Evolutionary conservation across 805 yeast species (phyloP), one percentile per base, ranked within the genome.

Genomic region (Suhomyces pyralidae): DNA sequence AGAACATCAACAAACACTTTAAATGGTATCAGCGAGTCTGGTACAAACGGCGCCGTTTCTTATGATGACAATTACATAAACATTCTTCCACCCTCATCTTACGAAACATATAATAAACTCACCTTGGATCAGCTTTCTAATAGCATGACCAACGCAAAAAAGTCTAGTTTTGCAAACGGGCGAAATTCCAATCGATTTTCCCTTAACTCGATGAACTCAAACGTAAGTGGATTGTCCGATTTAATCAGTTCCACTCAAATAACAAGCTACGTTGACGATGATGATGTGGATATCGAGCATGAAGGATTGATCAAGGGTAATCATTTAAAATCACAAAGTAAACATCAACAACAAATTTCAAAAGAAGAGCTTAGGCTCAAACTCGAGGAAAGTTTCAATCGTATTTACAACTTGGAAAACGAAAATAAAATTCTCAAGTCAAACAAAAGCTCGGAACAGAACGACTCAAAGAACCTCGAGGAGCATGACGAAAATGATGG

Each of bases 161-260:
- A 51, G 24, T 42, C 47, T 45, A 45, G 51, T 22, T 36, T 53
- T 19, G 46, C 51, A 25, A 58, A 50, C 40, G 45, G 51, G 22
- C 44, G 57, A 25, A 61, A 58, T 34, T 51, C 64, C 7, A 59
- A 55, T 30, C 79, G 85, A 45, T 83, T 80, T 53, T 81, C 89
- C 7, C 56, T 73, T 74, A 80, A 48, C 62, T 87, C 64, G 51
- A 76, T 55, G 74, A 79, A 59, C 67, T 86, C 69, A 52, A 88
- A 54, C 61, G 65, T 51, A 58, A 76, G 64, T 70, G 86, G 69
- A 67, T 67, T 55, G 61, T 82, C 68, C 67, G 84, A 56, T 71
- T 79, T 48, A 58, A 79, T 49, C 63, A 79, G 61, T 77, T 81
- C 73, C 60, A 77, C 68, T 65, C 78, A 61, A 59, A 79, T 56